Evolutionary conservation across 2,329 filamentous ascomycete species (phyloP).

Genomic region (Aspergillus fumigatus): DNA sequence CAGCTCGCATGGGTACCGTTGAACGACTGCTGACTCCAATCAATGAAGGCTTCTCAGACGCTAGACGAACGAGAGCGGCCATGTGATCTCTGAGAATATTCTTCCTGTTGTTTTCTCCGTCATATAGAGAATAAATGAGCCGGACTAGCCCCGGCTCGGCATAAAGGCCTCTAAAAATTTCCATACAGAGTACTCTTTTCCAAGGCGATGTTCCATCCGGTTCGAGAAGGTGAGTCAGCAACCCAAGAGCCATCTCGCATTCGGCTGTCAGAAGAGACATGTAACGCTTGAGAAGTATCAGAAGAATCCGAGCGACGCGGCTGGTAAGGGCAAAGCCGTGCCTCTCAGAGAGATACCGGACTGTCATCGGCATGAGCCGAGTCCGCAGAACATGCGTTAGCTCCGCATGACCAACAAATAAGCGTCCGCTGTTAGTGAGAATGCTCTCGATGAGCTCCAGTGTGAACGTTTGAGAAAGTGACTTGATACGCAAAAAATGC

Average conservation of each 20-base stretch:
- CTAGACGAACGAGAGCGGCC: constrained; percentile 83
- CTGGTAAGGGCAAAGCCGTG: constrained; percentile 78
- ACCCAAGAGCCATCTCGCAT: constrained; percentile 74
- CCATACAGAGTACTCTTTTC: constrained; percentile 88
- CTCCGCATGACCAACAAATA: constrained; percentile 75
- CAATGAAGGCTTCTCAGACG: constrained; percentile 80
- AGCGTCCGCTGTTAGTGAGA: constrained; percentile 74
- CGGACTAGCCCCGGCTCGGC: constrained; percentile 73
- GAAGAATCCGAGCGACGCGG: constrained; percentile 75
- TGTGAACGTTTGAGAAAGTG: constrained; percentile 75
- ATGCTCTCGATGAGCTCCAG: constrained; percentile 90
- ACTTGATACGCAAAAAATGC: constrained; percentile 74
- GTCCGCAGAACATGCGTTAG: constrained; percentile 72
- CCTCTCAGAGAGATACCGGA: constrained; percentile 70
- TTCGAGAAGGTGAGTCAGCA: constrained; percentile 82
- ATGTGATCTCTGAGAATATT: constrained; percentile 76
- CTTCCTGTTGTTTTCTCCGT: constrained; percentile 66
- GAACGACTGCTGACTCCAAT: constrained; percentile 90
- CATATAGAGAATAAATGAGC: constrained; percentile 75
- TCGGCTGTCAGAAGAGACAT: constrained; percentile 70
- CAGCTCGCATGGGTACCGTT: constrained; percentile 65
- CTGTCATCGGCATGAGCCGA: constrained; percentile 77
- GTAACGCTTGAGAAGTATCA: constrained; percentile 74
- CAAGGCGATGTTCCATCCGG: constrained; percentile 72
- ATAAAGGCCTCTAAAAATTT: constrained; percentile 83